Conservation (phyloP, 306 rosid species). For the Citrullus mucosospermus region DNA sequence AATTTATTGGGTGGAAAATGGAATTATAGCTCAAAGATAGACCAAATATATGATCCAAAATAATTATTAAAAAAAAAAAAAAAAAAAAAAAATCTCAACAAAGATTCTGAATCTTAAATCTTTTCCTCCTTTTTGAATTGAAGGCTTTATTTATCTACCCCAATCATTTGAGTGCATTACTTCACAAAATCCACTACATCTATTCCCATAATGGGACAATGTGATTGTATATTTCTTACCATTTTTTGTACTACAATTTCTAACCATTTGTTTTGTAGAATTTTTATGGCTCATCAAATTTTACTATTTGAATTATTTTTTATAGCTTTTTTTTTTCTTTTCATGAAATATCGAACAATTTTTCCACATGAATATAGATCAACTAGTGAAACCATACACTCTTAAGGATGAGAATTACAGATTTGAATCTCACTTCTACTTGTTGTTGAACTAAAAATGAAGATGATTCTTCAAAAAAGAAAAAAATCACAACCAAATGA, state of each 20-base stretch:
- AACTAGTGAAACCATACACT: too few species aligned
- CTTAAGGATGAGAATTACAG: too few species aligned
- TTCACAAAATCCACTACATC: background rate
- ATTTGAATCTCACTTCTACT: too few species aligned
- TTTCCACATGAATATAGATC: too few species aligned
- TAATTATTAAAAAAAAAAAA: too few species aligned
- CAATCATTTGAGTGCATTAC: background rate
- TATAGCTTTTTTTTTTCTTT: too few species aligned
- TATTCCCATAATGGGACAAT: background rate
- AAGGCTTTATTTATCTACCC: background rate
- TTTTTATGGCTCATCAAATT: background rate
- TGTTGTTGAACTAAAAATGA: too few species aligned
- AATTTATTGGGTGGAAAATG: background rate
- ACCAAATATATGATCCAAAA: constrained; percentile 2
- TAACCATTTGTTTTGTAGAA: background rate
- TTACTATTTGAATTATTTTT: too few species aligned
- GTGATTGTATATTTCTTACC: background rate
- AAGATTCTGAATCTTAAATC: background rate
- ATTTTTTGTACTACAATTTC: too few species aligned
- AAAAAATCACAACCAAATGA: background rate
- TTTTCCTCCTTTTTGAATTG: background rate
- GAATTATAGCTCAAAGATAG: background rate
- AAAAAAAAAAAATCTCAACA: background rate
- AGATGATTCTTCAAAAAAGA: too few species aligned
- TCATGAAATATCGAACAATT: too few species aligned